Evolutionary conservation across 108 stramenopile species (phyloP), one percentile per base, ranked within the genome.

Genomic region (Cyclotella kingstonii): DNA sequence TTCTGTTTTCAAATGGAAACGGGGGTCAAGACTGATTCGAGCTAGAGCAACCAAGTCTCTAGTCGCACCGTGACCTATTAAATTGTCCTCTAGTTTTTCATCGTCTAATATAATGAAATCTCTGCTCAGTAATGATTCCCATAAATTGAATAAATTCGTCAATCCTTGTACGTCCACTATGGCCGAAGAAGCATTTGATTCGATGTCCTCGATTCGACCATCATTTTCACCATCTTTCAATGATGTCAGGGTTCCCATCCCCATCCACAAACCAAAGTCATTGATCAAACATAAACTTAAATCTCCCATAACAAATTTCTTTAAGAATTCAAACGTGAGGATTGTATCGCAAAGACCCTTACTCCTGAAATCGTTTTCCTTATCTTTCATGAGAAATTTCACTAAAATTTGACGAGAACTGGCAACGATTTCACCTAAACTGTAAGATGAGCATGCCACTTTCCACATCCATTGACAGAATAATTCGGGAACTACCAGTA

Each of bases 391-490:
- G 8, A 63, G 4, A 36, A 45, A 54, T 21, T 44, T 60, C 30
- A 53, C 46, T 21, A 73, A 44, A 26, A 66, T 52, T 14, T 47
- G 57, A 40, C 64, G 54, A 41, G 59, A 60, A 18, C 28, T 60
- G 10, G 53, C 10, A 0, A 54, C 36, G 26, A 65, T 19, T 36
- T 29, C 42, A 4, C 30, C 35, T 10, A 40, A 40, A 1, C 48
- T 23, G 29, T 55, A 56, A 0, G 63, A 54, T 0, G 73, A 73
- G 39, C 73, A 66, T 40, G 73, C 26, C 28, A 60, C 47, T 10
- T 73, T 73, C 63, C 63, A 73, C 73, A 73, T 42, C 73, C 73
- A 73, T 7, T 30, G 39, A 60, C 63, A 59, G 41, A 73, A 60
- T 47, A 31, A 22, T 47, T 54, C 59, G 0, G 73, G 73, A 33